Evolutionary conservation across 352 stramenopile species (phyloP), one percentile per base, ranked within the genome.

Genomic region (Pythium rishiriense): DNA sequence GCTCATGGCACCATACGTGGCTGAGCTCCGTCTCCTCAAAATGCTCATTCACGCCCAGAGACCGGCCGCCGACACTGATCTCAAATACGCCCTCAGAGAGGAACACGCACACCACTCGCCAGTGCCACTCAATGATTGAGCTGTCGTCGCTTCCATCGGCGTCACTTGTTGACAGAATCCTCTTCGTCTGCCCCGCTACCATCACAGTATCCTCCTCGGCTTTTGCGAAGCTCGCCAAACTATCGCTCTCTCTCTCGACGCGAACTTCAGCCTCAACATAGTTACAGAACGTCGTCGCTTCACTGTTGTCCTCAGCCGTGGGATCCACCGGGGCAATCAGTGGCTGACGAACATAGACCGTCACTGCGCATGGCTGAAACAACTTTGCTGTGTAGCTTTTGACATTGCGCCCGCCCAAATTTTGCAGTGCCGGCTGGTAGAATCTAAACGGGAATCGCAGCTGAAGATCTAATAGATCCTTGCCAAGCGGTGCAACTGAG

Each of bases 1-100:
- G 68, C 25, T 73, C 55, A 58, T 90, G 76, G 37, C 66, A 67
- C 76, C 76, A 87, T 56, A 90, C 62, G 21, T 56, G 26, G 26
- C 24, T 21, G 12, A 10, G 11, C 37, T 14, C 39, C 19, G 33
- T 29, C 22, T 54, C 46, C 11, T 39, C 49, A 1, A 37, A 46
- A 12, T 50, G 31, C n/a, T 67, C 50, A 33, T 28, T 35, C 15
- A 41, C 14, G 9, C 21, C n/a, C 25, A 43, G 12, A 22, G 35
- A 58, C n/a, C 47, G 46, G 0, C 66, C 78, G 41, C 68, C 69
- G 22, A 83, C 72, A 15, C 67, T 58, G 17, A 88, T 70, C 21
- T 72, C 47, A 59, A 87, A 93, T 21, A 62, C 61, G 12, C 83
- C 83, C 50, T 87, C 73, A 1, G 83, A 85, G 37, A 93, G 62